Evolutionary conservation across 1,284 basidiomycete genomes (phyloP).

Genomic region (Leccinum subrobustum): DNA sequence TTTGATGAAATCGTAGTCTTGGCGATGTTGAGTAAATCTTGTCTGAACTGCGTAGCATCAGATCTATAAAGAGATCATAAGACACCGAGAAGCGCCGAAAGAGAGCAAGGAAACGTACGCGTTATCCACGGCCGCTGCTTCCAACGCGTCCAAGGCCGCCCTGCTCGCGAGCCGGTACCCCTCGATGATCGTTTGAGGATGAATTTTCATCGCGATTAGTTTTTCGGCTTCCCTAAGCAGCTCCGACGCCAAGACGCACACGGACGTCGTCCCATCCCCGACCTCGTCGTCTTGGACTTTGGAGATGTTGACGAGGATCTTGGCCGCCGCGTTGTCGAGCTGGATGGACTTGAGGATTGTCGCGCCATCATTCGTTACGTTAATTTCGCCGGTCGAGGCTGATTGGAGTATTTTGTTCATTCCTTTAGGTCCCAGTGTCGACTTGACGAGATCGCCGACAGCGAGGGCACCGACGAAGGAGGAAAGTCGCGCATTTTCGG

Average conservation of each 20-base stretch:
- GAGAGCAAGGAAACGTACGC: conserved; percentile 49
- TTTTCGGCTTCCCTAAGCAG: conserved; percentile 95
- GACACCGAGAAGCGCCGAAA: neutral
- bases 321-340: conserved; percentile 97
- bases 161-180: conserved; percentile 92
- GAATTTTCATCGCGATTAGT: conserved; percentile 89
- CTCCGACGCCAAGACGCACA: conserved; percentile 93
- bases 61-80: conserved; percentile 42
- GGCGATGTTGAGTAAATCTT: conserved; percentile 96
- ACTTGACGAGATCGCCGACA: conserved; percentile 97
- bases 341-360: conserved; percentile 98
- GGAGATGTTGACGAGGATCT: conserved; percentile 99
- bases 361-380: conserved; percentile 98
- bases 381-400: conserved; percentile 87
- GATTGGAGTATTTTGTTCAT: conserved; percentile 98
- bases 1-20: conserved; percentile 96
- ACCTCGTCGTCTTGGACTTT: conserved; percentile 99
- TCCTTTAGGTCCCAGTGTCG: conserved; percentile 95
- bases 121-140: conserved; percentile 82
- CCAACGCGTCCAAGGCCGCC: conserved; percentile 84
- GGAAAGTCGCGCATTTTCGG: conserved; percentile 98
- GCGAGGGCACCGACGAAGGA: conserved; percentile 98
- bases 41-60: conserved; percentile 75
- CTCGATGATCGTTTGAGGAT: conserved; percentile 99
- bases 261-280: conserved; percentile 95